Evolutionary conservation across 208 protist species (phyloP).

Genomic region (Acanthamoeba royreba): DNA sequence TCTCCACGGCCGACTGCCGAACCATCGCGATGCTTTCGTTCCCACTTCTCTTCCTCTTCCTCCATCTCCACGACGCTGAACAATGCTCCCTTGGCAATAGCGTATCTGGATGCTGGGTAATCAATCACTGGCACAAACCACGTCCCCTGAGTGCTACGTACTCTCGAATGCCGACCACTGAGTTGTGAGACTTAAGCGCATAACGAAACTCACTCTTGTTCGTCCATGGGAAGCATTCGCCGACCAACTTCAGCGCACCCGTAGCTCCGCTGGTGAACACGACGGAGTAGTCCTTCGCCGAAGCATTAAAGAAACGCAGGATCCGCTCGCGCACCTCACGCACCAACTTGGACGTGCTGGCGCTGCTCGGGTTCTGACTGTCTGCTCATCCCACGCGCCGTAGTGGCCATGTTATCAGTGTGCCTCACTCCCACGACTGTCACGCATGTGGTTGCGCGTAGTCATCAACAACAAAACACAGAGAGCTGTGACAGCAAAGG

Average conservation of each 20-base stretch:
- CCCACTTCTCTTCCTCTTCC: background rate
- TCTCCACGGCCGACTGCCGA: background rate
- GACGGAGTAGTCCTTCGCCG: constrained; percentile 74
- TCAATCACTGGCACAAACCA: background rate
- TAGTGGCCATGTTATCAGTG: background rate
- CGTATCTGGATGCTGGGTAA: constrained; percentile 3
- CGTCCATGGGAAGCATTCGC: constrained; percentile 79
- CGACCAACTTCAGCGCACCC: constrained; percentile 73
- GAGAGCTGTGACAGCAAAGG: background rate
- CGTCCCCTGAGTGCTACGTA: background rate
- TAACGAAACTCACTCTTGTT: constrained; percentile 63
- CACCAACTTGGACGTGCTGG: constrained; percentile 33
- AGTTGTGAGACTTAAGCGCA: constrained; percentile 77
- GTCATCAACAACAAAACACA: too few relatives aligned
- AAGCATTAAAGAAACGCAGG: constrained; percentile 76
- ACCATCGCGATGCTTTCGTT: background rate
- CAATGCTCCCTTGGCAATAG: background rate
- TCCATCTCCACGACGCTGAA: background rate
- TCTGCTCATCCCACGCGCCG: background rate
- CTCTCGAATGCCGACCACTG: constrained; percentile 82
- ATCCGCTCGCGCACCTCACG: constrained; percentile 59
- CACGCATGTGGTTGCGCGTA: too few relatives aligned
- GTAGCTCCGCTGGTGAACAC: constrained; percentile 84
- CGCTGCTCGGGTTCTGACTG: constrained; percentile 52
- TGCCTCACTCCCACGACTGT: too few relatives aligned